Base-by-base conservation (phyloP, 352 stramenopile genomes). In the Thalassiosira hispida region DNA sequence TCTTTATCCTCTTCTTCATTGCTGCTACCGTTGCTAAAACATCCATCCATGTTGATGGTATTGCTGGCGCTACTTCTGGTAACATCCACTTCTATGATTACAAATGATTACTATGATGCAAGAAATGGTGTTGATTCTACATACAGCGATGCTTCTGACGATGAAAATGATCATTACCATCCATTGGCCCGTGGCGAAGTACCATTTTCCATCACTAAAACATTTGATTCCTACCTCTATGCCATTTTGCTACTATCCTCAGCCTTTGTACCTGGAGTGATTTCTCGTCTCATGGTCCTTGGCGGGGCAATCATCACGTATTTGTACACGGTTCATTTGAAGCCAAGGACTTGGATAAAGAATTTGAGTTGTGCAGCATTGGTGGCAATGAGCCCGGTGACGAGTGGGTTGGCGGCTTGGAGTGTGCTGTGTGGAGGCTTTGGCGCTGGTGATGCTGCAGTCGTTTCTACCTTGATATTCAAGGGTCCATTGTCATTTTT, bases 71-170 rank as follows among this genome's bases (percentile, higher is more conserved):
- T 91, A 9, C 38, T 91, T 18, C 61, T 90, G 3, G 84, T 79
- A 14, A 88, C 87, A 11, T 80, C 84, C 1, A 90, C 82, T 38
- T 75, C 29, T 29, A 92, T 92, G 87, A 69, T 92, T 25, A 85
- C 89, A 27, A 92, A 92, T 78, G 87, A 92, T 82, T 91, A 91
- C 53, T 91, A 91, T 61, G 87, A 92, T 73, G 67, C 63, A 22
- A 79, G 81, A 33, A 72, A 76, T 62, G 84, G 83, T 33, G 60
- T 81, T 1, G 87, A 92, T 73, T 23, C 70, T 20, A 25, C 67
- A 9, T 68, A 63, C 57, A 11, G 27, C 12, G 62, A 64, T 11
- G 31, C 18, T 22, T 12, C 16, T 8, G 46, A 61, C 7, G 22
- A 49, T 52, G 22, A 56, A 25, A 27, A 63, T 20, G 44, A 79